Evolutionary conservation across 805 yeast genomes (phyloP), one percentile per base, ranked within the genome.

Genomic region (Candida saitoana): DNA sequence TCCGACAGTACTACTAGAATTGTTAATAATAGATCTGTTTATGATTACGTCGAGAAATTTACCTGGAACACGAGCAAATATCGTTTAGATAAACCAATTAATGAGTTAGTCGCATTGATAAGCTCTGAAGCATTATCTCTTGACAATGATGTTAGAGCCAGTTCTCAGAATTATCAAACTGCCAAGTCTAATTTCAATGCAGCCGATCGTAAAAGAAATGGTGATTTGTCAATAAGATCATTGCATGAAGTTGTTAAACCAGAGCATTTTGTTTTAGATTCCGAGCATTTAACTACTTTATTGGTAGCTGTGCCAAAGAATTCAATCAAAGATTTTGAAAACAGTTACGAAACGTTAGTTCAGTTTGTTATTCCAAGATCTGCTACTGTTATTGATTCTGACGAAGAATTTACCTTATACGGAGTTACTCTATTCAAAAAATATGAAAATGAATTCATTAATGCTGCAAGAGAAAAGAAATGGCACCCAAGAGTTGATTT

Each of bases 351-450:
- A 69, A 74, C 85, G 3, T 65, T 88, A 46, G 69, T 83, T 15
- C 73, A 77, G 36, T 84, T 87, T 72, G 96, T 93, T 30, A 95
- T 93, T 29, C 99, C 99, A 43, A 81, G 97, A 55, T 79, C 89
- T 29, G 96, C 97, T 1, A 62, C 73, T 19, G 65, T 76, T 39
- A 74, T 93, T 45, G 70, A 85, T 6, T 65, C 74, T 40, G 99
- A 93, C 65, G 63, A 74, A 20, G 96, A 90, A 49, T 91, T 69
- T 59, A 57, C 70, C 20, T 73, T 93, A 46, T 90, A 77, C 69
- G 75, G 82, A 38, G 89, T 88, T 14, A 87, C 96, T 2, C 62
- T 93, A 47, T 93, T 93, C 76, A 86, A 84, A 55, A 93, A 89
- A 65, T 83, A 70, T 53, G 80, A 78, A 30, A 74, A 78, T 19